Evolutionary conservation across 2,329 filamentous ascomycete species (phyloP), one percentile per base, ranked within the genome.

Genomic region (Diplocarpon mali): DNA sequence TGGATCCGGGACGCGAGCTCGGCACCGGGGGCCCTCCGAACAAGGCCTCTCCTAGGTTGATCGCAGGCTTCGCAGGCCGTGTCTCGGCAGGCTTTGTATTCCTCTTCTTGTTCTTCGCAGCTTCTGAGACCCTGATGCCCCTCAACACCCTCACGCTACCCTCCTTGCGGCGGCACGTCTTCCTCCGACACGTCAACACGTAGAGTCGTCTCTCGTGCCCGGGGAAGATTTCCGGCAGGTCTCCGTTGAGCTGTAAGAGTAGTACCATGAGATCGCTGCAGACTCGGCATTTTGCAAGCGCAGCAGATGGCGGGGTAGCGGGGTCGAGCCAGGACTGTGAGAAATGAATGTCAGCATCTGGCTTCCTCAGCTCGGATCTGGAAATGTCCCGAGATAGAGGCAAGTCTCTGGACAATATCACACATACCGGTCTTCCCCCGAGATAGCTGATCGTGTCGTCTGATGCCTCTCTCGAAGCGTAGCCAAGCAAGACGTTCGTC

Each of bases 401-500:
- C 7, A 3, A 24, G 20, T 7, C 20, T 24, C 20, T 3, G 20
- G 20, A 24, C 29, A 42, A 4, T 20, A n/a, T 15, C 16, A n/a
- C 13, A 50, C 80, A 57, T 80, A 95, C 90, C 42, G 92, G 87
- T 57, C 71, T 73, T 44, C 92, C 92, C 53, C 92, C 92, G 10
- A 98, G 70, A 54, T 90, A 85, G 64, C 86, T 95, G 59, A 94
- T 82, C 11, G 76, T 75, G 63, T 98, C 90, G 51, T 86, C 44
- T 80, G 83, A 12, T 34, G 60, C 42, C 44, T 94, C 85, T 60
- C 80, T 79, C 1, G 85, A 84, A 2, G 87, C 85, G 63, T 94
- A 98, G 4, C 92, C 92, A 11, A 98, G 74, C 1, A 95, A 76
- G 2, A 95, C 88, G 53, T 84, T 86, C 6, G 92, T 96, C 63